Evolutionary conservation across 2,329 filamentous ascomycete species (phyloP), one percentile per base, ranked within the genome.

Genomic region (Pseudofabraea citricarpa): DNA sequence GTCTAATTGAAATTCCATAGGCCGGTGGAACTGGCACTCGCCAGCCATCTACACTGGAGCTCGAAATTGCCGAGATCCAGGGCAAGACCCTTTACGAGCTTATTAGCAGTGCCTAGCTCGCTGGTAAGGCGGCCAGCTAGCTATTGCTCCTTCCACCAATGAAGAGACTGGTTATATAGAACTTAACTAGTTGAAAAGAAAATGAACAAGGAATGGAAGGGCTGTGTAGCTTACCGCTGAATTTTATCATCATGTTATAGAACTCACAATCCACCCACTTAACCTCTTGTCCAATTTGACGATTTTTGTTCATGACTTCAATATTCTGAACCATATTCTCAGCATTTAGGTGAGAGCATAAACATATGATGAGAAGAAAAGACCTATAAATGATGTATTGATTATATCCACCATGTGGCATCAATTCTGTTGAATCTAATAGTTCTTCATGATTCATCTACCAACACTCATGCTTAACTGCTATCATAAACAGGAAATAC

Each of bases 41-140:
- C 60, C 83, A 91, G 74, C 93, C 93, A 37, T 71, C 75, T 13
- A 63, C 71, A 6, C 74, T 80, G 56, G 93, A 98, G 75, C 71
- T 95, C 50, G 75, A 86, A 66, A 63, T 97, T 50, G 93, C 93
- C 47, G 76, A 73, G 50, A 77, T 77, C 56, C 93, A 97, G 73
- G 93, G 93, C 68, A 83, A 89, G 75, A 62, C 70, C 43, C 97
- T 97, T 73, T 95, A 87, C 70, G 70, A 86, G 66, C 72, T 77
- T 46, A 77, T 95, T 43, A 67, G 78, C 62, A 91, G 24, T 27
- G 24, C 24, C 13, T 27, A 27, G 13, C 8, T 27, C 24, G 8
- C 8, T 13, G 13, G 13, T 8, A 13, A 27, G 24, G 13, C 24
- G n/a, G n/a, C 24, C 13, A 13, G 13, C 24, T 27, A 13, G 24